phyloP scores from a whole-genome alignment of 345 rosid genomes.

The Moringa oleifera region DNA sequence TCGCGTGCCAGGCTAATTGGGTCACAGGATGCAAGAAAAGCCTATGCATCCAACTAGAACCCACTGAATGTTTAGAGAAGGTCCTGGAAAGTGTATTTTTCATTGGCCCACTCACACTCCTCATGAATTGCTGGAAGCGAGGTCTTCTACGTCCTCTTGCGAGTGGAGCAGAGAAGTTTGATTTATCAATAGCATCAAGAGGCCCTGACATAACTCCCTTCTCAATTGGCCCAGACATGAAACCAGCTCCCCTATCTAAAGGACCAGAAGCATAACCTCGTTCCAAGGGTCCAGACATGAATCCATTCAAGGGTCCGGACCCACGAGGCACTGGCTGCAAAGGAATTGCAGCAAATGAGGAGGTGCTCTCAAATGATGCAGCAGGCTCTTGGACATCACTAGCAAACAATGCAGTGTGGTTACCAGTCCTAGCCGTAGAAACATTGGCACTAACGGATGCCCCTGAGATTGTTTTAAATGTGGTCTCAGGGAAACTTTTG shows the following conservation, averaged over 20 bases:
- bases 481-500: conserved; percentile 75
- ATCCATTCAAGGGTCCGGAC: conserved; percentile 71
- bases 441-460: conserved; percentile 98
- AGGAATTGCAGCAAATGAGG: conserved; percentile 87
- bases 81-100: conserved; percentile 68
- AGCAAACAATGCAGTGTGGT: conserved; percentile 61
- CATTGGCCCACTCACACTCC: conserved; percentile 93
- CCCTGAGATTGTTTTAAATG: conserved; percentile 91
- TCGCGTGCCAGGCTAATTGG: conserved; percentile 64
- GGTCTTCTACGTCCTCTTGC: conserved; percentile 58
- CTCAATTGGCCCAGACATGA: conserved; percentile 95
- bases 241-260: conserved; percentile 73
- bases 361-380: conserved; percentile 94
- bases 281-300: conserved; percentile 94
- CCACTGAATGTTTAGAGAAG: conserved; percentile 68
- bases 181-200: conserved; percentile 69
- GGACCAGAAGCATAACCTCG: conserved; percentile 93
- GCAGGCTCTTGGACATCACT: conserved; percentile 83
- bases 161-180: conserved; percentile 95
- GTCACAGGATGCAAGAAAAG: conserved; percentile 70
- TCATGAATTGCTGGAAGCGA: conserved; percentile 65
- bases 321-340: conserved; percentile 90
- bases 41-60: conserved; percentile 73
- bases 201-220: conserved; percentile 97
- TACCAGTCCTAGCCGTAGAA: conserved; percentile 87